Percentiles rank a stretch among this genome's conserved stretches.
Evolutionary conservation across 495 filamentous ascomycete species (phyloP).

Genomic region (Clohesyomyces aquaticus): DNA sequence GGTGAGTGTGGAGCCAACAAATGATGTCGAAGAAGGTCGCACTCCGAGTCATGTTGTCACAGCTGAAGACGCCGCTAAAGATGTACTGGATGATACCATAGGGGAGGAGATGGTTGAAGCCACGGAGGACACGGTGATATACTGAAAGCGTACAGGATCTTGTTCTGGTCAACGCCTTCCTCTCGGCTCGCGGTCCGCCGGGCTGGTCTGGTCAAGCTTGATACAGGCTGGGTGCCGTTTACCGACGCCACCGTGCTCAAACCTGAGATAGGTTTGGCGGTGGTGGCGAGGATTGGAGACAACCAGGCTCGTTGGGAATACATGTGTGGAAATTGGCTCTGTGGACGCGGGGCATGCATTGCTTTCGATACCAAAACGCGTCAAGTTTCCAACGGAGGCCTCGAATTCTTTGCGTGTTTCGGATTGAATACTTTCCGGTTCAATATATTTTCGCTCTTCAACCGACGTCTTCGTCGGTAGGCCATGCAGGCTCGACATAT

Average conservation of each 20-base stretch:
- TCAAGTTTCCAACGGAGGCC: background rate
- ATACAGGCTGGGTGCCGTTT: background rate
- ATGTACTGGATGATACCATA: constrained; percentile 40
- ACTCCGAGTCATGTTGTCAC: constrained; percentile 23
- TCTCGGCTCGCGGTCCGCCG: constrained; percentile 22
- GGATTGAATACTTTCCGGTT: constrained; percentile 7
- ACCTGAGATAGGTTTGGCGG: background rate
- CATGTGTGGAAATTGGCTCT: background rate
- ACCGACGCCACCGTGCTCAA: background rate
- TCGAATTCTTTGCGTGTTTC: background rate
- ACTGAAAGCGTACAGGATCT: constrained; percentile 25
- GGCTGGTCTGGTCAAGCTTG: background rate
- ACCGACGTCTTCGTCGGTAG: too few relatives aligned
- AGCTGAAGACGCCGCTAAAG: constrained; percentile 32
- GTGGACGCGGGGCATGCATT: background rate
- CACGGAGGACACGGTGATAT: constrained; percentile 50
- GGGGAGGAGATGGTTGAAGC: constrained; percentile 48
- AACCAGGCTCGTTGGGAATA: too few relatives aligned
- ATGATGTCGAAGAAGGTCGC: background rate
- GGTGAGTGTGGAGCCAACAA: constrained; percentile 25
- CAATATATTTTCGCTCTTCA: constrained; percentile 5
- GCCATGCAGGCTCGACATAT: too few relatives aligned
- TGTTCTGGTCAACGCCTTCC: background rate
- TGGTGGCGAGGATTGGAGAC: too few relatives aligned
- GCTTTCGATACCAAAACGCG: background rate